Evolutionary conservation across 2,329 filamentous ascomycete genomes (phyloP), one percentile per base, ranked within the genome.

Genomic region (Triangularia verruculosa): DNA sequence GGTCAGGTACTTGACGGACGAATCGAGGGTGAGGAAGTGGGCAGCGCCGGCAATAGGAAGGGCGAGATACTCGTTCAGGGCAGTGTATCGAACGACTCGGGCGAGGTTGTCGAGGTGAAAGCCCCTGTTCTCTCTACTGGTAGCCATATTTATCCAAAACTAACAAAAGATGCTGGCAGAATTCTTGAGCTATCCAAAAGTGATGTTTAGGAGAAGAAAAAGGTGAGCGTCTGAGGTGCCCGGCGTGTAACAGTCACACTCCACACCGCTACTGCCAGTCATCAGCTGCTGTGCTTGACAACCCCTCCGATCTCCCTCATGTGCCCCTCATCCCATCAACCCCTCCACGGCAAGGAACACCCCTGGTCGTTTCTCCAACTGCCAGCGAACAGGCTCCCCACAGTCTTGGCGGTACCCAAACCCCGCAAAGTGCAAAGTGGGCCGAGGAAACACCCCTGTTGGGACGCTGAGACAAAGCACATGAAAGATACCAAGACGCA

Each of bases 41-140:
- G 59, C 60, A 3, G 61, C 63, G 8, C 57, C 59, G 3, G 66
- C 66, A 20, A 65, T 27, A 5, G 68, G 67, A 1, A 69, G 59
- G 4, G 65, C 56, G 12, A 68, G 55, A 20, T 58, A 63, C 34
- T 64, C 62, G 60, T 70, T 68, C 3, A 70, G 61, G 3, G 65
- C 34, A 1, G 66, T 66, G 11, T 65, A 63, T n/a, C 68, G 63
- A 52, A 69, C 43, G n/a, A 60, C 20, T 3, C 65, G 57, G 47
- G 39, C 65, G 17, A 68, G 28, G n/a, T 59, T 59, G 65, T 69
- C 68, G 30, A 68, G 54, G 64, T 65, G 66, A 34, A 66, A 61
- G 51, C 68, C 65, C 8, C 34, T 9, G 24, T 66, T 27, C 43
- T 69, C 64, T 25, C 68, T 64, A 13, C 30, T 20, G 15, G 61